Conservation (phyloP, 139 green algal genomes). For the Ettlia oleoabundans region DNA sequence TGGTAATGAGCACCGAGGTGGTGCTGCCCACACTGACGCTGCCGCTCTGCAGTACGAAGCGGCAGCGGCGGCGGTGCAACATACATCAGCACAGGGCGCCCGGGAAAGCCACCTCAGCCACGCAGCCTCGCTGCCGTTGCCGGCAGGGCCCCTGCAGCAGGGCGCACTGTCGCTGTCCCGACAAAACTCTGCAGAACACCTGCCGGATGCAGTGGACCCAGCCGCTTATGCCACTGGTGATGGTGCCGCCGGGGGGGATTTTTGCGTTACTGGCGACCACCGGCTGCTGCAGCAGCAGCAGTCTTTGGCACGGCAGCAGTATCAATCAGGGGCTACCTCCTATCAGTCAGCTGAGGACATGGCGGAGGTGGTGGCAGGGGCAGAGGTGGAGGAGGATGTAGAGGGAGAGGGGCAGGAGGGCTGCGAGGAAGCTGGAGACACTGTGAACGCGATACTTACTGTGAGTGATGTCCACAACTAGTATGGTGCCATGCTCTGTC, state of each 20-base stretch:
- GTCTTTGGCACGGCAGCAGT: background rate
- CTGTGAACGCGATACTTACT: no score
- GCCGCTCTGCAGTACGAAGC: background rate
- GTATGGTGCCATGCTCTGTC: no score
- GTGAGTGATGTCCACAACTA: no score
- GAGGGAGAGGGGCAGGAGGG: background rate
- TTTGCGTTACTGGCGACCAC: no score
- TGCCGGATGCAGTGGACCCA: background rate
- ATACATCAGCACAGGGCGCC: background rate
- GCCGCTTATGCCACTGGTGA: no score
- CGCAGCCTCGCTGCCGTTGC: background rate
- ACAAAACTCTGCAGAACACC: background rate
- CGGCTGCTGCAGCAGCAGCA: background rate
- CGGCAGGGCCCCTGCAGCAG: constrained; percentile 1
- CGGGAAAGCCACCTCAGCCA: background rate
- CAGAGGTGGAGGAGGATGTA: background rate
- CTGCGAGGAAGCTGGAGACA: no score
- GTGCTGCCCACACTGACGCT: no score
- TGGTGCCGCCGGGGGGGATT: no score
- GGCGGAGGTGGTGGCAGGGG: background rate
- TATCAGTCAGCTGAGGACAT: constrained; percentile 3
- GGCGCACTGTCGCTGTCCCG: background rate
- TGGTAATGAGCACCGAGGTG: no score
- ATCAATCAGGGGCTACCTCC: background rate
- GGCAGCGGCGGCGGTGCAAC: background rate